phyloP scores from a whole-genome alignment of 2,329 filamentous ascomycete species.

The Penicillium digitatum region DNA sequence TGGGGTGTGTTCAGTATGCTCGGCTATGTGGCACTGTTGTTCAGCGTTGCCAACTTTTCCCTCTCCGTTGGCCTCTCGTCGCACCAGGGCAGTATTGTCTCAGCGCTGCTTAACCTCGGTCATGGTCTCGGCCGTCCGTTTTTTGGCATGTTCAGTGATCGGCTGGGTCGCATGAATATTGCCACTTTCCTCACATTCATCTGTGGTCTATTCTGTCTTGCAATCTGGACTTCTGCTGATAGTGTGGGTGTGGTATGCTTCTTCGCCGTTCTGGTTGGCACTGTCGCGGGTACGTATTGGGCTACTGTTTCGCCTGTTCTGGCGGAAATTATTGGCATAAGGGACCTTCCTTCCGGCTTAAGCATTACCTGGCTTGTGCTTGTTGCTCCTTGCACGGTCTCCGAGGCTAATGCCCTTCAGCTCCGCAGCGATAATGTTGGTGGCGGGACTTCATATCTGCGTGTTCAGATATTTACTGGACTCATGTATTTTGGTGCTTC shows the following conservation, averaged over 20 bases:
- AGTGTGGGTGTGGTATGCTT: slow-evolving; percentile 56
- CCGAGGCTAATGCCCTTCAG: slow-evolving; percentile 57
- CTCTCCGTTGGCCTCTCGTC: slow-evolving; percentile 55
- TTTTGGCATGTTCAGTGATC: slow-evolving; percentile 61
- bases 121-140: slow-evolving; percentile 55
- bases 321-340: slow-evolving; percentile 59
- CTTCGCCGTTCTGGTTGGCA: slow-evolving; percentile 57
- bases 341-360: slow-evolving; percentile 54
- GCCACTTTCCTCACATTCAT: slow-evolving; percentile 53
- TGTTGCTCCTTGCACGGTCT: slow-evolving; percentile 49
- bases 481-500: slow-evolving; percentile 58
- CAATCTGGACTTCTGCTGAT: slow-evolving; percentile 59
- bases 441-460: slow-evolving; percentile 34
- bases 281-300: slow-evolving; percentile 60
- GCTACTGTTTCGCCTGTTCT: slow-evolving; percentile 55
- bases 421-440: slow-evolving; percentile 44
- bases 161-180: slow-evolving; percentile 60
- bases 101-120: slow-evolving; percentile 60
- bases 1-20: slow-evolving; percentile 62
- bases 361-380: slow-evolving; percentile 58
- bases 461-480: slow-evolving; percentile 54
- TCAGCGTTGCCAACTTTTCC: slow-evolving; percentile 61
- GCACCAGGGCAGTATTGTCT: slow-evolving; percentile 59
- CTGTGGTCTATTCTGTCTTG: slow-evolving; percentile 55
- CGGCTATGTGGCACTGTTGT: slow-evolving; percentile 62